Percentiles rank a stretch among this genome's conserved stretches.
phyloP scores from a whole-genome alignment of 495 filamentous ascomycete species.

The Daldinia vernicosa region DNA sequence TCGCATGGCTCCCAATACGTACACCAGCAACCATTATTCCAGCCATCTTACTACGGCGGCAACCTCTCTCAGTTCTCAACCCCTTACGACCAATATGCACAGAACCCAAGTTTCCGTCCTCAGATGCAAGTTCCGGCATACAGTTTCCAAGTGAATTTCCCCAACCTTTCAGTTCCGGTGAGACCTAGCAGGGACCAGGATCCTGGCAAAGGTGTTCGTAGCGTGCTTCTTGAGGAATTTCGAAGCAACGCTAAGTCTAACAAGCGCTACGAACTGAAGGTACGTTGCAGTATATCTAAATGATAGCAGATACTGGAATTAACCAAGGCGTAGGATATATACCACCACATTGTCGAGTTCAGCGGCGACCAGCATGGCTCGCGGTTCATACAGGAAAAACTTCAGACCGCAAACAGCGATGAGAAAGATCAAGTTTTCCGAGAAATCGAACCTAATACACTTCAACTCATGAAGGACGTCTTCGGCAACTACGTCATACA shows the following conservation, averaged over 20 bases:
- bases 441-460: constrained; percentile 81
- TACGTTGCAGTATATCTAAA: constrained; percentile 44
- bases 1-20: constrained; percentile 41
- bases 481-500: constrained; percentile 99
- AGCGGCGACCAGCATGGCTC: constrained; percentile 96
- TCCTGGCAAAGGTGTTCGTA: constrained; percentile 69
- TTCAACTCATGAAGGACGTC: constrained; percentile 94
- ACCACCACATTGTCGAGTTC: constrained; percentile 89
- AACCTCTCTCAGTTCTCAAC: constrained; percentile 37
- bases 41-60: constrained; percentile 27
- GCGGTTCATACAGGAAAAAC: constrained; percentile 93
- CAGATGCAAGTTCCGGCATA: constrained; percentile 45
- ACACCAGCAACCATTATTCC: constrained; percentile 41
- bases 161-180: constrained; percentile 51
- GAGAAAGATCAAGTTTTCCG: constrained; percentile 94
- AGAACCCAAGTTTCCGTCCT: constrained; percentile 44
- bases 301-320: background rate
- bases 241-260: constrained; percentile 75
- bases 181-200: constrained; percentile 71
- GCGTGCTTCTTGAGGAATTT: constrained; percentile 81
- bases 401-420: constrained; percentile 94
- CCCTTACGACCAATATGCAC: constrained; percentile 51
- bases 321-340: constrained; percentile 71
- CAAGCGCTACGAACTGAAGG: constrained; percentile 86
- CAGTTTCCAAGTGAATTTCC: constrained; percentile 51